A percentile compares a stretch with the other conserved stretches of the same genome.
Conservation (phyloP, 306 rosid genomes). For the Sindora glabra region DNA sequence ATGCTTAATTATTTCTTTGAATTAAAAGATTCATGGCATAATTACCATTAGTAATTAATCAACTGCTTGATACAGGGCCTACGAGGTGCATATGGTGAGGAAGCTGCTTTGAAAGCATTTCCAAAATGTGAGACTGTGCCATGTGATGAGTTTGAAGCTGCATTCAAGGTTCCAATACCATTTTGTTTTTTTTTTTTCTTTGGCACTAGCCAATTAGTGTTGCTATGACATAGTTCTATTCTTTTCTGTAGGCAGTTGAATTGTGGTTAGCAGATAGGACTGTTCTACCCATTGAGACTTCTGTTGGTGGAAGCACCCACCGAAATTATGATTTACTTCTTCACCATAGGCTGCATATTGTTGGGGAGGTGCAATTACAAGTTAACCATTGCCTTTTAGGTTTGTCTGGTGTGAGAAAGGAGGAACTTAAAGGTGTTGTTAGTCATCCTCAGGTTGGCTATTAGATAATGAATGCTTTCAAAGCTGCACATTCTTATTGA, state of each 20-base stretch:
- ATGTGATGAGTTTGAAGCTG: conserved; percentile 77
- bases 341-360: conserved; percentile 82
- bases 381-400: conserved; percentile 85
- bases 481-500: background rate
- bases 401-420: conserved; percentile 61
- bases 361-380: conserved; percentile 71
- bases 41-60: conserved; percentile 11
- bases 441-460: conserved; percentile 84
- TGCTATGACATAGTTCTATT: conserved; percentile 9
- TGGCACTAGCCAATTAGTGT: background rate
- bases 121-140: conserved; percentile 88
- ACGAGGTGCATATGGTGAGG: conserved; percentile 86
- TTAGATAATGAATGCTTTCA: too few species aligned
- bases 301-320: conserved; percentile 83
- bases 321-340: conserved; percentile 91
- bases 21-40: conserved; percentile 1
- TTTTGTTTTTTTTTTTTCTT: background rate
- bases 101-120: conserved; percentile 78
- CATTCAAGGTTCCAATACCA: conserved; percentile 56
- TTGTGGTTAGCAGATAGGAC: conserved; percentile 87
- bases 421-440: conserved; percentile 55
- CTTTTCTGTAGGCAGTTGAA: conserved; percentile 71
- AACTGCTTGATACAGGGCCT: conserved; percentile 43
- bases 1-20: conserved; percentile 1
- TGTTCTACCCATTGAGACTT: conserved; percentile 87